phyloP scores from a whole-genome alignment of 768 basidiomycete species.

The Neoboletus subvelutipes region DNA sequence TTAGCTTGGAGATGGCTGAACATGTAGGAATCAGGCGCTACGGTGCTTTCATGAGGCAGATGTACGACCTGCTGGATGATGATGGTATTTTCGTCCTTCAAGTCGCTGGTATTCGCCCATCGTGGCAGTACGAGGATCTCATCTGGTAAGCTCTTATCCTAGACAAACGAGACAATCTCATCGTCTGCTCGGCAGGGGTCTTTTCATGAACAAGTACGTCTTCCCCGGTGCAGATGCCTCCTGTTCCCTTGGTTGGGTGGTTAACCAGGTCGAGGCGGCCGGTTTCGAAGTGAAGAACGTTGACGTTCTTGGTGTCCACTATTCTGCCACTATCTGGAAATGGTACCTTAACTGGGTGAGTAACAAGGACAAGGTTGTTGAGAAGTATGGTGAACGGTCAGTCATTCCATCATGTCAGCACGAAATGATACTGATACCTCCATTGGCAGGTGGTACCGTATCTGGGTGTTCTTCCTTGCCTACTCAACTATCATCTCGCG shows the following conservation, averaged over 20 bases:
- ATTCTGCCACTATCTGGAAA: constrained; percentile 82
- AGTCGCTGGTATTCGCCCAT: constrained; percentile 92
- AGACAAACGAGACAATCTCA: neutral
- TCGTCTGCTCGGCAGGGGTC: constrained; percentile 59
- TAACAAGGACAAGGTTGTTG: constrained; percentile 88
- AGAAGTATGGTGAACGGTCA: constrained; percentile 80
- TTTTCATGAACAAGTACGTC: constrained; percentile 98
- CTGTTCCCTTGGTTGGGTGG: constrained; percentile 93
- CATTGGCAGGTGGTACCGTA: constrained; percentile 69
- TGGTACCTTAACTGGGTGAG: constrained; percentile 99
- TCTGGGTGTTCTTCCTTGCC: constrained; percentile 97
- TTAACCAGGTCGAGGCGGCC: constrained; percentile 80
- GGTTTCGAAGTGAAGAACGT: constrained; percentile 97
- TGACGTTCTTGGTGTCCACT: constrained; percentile 97
- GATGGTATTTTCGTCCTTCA: constrained; percentile 94
- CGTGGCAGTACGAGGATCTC: constrained; percentile 99
- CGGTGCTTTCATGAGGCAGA: constrained; percentile 81
- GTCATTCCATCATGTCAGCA: constrained; percentile 1
- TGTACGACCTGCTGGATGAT: constrained; percentile 92
- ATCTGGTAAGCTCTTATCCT: constrained; percentile 60
- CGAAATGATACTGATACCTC: neutral
- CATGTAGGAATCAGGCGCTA: constrained; percentile 97
- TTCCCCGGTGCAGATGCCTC: constrained; percentile 99
- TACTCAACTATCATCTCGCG: constrained; percentile 83
- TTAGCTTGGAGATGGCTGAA: constrained; percentile 98